Evolutionary conservation across 805 yeast genomes (phyloP), one percentile per base, ranked within the genome.

Genomic region (Pichia californica): DNA sequence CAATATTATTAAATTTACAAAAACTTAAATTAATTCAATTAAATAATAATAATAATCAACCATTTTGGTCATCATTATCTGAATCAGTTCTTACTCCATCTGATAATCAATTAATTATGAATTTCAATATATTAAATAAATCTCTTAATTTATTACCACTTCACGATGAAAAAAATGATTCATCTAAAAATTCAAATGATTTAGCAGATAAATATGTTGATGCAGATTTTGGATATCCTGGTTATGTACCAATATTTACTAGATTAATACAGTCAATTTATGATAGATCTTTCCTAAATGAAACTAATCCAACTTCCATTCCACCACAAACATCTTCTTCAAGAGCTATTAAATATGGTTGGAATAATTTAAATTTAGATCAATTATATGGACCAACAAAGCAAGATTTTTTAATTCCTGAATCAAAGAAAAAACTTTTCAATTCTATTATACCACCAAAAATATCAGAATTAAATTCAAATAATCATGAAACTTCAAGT

Each of bases 171-270:
- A 13, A 59, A 20, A 33, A 15, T 51, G 57, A 8, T 61, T 60
- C 30, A 59, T 59, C 30, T 59, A 56, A n/a, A 61, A 62, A 10
- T 14, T 5, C 15, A 7, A 21, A 31, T 19, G 16, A 41, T 31
- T 10, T 15, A 11, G 43, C 60, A 63, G 4, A 51, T 60, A 32
- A 61, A 69, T 41, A 79, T 27, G 52, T 63, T 36, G 68, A 71
- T 41, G 77, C 81, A 21, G 66, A 67, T 21, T 83, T 80, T 57
- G 79, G 88, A 1, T 78, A 84, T 47, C 83, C 96, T 5, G 93
- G 95, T 0, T 83, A 77, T 26, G 83, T 88, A 0, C 98, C 99
- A 2, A 59, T 91, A 5, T 65, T 77, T 2, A 71, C 80, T 4
- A 69, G 97, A 47, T 54, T 88, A 11, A 72, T 86, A 3, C 88